Conservation (phyloP, 2,329 filamentous ascomycete genomes). For the Aspergillus puulaauensis region DNA sequence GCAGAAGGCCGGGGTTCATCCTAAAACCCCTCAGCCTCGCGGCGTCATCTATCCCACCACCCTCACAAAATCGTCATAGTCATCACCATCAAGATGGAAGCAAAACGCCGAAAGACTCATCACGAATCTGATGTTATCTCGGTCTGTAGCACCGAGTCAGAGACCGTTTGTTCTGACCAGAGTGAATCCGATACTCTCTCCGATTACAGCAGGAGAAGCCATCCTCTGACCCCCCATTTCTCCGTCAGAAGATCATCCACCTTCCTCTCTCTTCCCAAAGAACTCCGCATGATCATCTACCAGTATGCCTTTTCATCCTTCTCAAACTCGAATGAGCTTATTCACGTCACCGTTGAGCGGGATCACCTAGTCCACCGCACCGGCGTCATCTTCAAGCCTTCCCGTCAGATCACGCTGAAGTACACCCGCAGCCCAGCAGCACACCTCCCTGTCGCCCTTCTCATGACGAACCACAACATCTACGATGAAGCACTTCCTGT, state of each 20-base stretch:
- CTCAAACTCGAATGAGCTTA: neutral
- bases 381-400: neutral
- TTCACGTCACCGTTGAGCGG: conserved; percentile 1
- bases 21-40: neutral
- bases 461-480: conserved; percentile 6
- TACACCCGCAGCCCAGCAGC: conserved; percentile 1
- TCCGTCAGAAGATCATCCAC: neutral
- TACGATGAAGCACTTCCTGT: conserved; percentile 9
- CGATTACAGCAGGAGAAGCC: neutral
- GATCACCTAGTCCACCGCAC: neutral
- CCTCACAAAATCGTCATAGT: neutral
- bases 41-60: neutral
- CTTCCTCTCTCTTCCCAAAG: conserved; percentile 5
- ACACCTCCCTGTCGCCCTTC: neutral
- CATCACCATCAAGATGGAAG: neutral
- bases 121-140: neutral
- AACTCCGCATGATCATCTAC: conserved; percentile 10
- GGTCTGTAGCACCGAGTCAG: neutral
- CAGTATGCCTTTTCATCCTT: conserved; percentile 1
- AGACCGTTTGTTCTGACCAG: neutral
- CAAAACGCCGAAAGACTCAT: neutral
- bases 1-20: neutral
- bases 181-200: neutral
- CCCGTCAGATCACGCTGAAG: neutral
- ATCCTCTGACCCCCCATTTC: neutral